phyloP scores from a whole-genome alignment of 345 rosid genomes.

The Acer campestre region DNA sequence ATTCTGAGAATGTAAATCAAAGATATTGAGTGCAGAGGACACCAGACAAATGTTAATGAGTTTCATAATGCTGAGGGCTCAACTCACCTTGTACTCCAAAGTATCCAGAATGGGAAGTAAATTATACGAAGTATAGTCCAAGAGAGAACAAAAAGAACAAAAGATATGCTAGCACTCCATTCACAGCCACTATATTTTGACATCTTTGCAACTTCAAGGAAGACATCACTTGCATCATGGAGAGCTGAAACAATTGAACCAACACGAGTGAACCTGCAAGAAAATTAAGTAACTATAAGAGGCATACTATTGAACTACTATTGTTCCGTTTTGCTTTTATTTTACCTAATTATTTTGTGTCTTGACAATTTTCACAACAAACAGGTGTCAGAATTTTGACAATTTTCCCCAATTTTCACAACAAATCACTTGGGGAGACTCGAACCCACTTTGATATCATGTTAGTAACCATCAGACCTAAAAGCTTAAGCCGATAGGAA shows the following conservation, averaged over 20 bases:
- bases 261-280: conserved; percentile 68
- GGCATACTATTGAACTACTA: conserved; percentile 6
- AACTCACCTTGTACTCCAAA: conserved; percentile 79
- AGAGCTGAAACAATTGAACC: conserved; percentile 68
- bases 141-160: conserved; percentile 51
- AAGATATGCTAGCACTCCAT: conserved; percentile 47
- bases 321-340: no score
- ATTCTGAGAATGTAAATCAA: background rate
- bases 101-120: conserved; percentile 69
- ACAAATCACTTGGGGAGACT: no score
- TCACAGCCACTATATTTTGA: conserved; percentile 81
- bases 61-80: background rate
- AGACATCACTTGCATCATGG: conserved; percentile 75
- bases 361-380: no score
- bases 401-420: no score
- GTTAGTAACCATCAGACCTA: no score
- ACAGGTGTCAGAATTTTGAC: no score
- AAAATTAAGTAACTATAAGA: conserved; percentile 16
- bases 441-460: no score
- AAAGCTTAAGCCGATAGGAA: no score
- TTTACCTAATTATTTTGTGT: no score
- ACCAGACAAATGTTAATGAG: background rate
- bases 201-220: conserved; percentile 82
- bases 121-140: conserved; percentile 64
- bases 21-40: background rate